Percentiles rank a stretch among this genome's conserved stretches.
phyloP scores from a whole-genome alignment of 192 early-diverging fungal genomes.

The Coemansia sp. region DNA sequence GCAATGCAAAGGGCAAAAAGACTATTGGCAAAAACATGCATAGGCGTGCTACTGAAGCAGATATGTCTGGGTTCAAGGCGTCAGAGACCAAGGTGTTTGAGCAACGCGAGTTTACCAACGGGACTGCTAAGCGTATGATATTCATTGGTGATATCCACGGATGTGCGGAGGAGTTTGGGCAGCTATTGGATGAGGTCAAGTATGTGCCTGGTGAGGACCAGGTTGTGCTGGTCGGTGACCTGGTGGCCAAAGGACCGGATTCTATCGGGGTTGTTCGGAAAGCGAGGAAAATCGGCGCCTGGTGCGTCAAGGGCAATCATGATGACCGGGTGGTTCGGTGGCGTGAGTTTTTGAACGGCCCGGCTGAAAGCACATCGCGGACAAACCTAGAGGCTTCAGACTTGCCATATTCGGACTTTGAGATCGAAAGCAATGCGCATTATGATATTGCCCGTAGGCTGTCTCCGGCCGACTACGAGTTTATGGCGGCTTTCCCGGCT shows the following conservation, averaged over 20 bases:
- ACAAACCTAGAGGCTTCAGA: conserved; percentile 17
- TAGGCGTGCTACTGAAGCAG: neutral
- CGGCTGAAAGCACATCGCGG: conserved; percentile 16
- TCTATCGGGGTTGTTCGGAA: conserved; percentile 59
- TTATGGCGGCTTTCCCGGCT: conserved; percentile 57
- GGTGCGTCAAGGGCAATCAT: conserved; percentile 72
- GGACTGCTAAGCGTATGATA: conserved; percentile 48
- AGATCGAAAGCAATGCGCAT: conserved; percentile 23
- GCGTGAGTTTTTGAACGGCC: conserved; percentile 54
- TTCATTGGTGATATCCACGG: conserved; percentile 77
- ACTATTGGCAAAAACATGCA: neutral
- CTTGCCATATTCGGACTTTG: conserved; percentile 25
- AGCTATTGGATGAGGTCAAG: conserved; percentile 53
- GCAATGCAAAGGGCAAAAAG: too few species aligned
- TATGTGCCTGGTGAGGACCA: conserved; percentile 51
- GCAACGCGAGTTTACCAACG: conserved; percentile 1
- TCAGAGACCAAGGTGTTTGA: conserved; percentile 15
- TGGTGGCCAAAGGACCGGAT: conserved; percentile 65
- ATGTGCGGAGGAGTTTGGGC: conserved; percentile 55
- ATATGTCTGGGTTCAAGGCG: conserved; percentile 29
- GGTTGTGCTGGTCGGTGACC: conserved; percentile 67
- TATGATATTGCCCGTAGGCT: conserved; percentile 43
- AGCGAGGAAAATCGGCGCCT: conserved; percentile 51
- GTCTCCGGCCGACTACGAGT: conserved; percentile 54
- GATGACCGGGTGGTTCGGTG: conserved; percentile 70